A percentile compares a stretch with the other conserved stretches of the same genome.
These are phyloP conservation scores for Candida dajiaensis DNA, from an alignment of 805 yeast species.

Conservation along the genomic window DNA sequence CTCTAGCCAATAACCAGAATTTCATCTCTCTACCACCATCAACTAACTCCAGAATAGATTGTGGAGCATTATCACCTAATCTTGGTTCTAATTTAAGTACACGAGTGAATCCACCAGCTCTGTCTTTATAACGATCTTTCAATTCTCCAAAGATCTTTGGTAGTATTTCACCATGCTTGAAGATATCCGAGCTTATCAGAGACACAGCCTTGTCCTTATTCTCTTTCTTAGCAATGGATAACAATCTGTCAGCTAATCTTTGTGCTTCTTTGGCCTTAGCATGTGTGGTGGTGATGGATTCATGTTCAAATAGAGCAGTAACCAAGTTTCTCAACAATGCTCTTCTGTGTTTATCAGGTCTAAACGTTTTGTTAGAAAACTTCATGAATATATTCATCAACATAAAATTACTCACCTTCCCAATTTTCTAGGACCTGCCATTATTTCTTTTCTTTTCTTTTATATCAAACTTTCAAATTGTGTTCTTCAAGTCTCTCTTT, in stretches of 20 bases:
- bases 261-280: constrained; percentile 73
- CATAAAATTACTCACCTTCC: constrained; percentile 11
- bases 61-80: constrained; percentile 84
- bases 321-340: constrained; percentile 61
- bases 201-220: constrained; percentile 24
- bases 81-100: constrained; percentile 80
- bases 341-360: constrained; percentile 23
- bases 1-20: constrained; percentile 72
- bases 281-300: constrained; percentile 64
- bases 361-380: constrained; percentile 6
- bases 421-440: constrained; percentile 24
- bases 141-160: constrained; percentile 67
- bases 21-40: constrained; percentile 69
- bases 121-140: constrained; percentile 51
- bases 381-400: background rate
- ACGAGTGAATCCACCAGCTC: constrained; percentile 83
- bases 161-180: constrained; percentile 42
- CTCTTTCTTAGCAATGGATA: constrained; percentile 50
- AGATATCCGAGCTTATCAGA: constrained; percentile 35
- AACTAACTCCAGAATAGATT: constrained; percentile 81
- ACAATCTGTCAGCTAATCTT: constrained; percentile 54
- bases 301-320: constrained; percentile 62
- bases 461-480: too few species aligned
- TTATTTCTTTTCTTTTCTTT: too few species aligned
- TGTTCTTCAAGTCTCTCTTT: too few species aligned